phyloP scores from a whole-genome alignment of 2,329 filamentous ascomycete species.

The Colletotrichum sp. region DNA sequence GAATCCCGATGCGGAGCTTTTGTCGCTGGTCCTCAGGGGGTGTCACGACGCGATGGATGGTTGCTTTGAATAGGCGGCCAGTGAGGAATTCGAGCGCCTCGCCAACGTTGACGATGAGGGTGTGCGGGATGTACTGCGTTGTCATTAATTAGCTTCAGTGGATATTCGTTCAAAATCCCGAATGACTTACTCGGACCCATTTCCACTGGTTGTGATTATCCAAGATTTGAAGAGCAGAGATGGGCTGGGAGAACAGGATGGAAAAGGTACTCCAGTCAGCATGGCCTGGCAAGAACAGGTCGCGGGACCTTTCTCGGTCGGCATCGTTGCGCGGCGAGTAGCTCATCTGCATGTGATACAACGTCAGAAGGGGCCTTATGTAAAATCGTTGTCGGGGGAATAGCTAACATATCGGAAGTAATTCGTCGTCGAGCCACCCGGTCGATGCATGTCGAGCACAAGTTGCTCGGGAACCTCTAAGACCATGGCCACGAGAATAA shows the following conservation, averaged over 20 bases:
- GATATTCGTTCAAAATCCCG: accelerated
- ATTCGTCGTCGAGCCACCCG: background rate
- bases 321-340: background rate
- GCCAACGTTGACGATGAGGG: background rate
- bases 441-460: background rate
- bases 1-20: background rate
- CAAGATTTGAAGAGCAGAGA: background rate
- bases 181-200: background rate
- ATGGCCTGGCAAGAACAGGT: background rate
- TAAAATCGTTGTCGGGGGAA: accelerated
- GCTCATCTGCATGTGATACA: background rate
- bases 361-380: background rate
- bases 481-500: background rate
- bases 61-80: background rate
- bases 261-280: background rate
- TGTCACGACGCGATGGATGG: background rate
- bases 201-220: background rate
- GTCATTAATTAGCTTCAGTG: background rate
- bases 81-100: background rate
- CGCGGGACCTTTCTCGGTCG: background rate
- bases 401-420: background rate
- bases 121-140: background rate
- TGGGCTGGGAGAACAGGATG: background rate
- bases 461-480: background rate
- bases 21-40: background rate